Percentiles rank a stretch among this genome's conserved stretches.
phyloP scores from a whole-genome alignment of 139 green algal genomes.

The Coccomyxa sp. region DNA sequence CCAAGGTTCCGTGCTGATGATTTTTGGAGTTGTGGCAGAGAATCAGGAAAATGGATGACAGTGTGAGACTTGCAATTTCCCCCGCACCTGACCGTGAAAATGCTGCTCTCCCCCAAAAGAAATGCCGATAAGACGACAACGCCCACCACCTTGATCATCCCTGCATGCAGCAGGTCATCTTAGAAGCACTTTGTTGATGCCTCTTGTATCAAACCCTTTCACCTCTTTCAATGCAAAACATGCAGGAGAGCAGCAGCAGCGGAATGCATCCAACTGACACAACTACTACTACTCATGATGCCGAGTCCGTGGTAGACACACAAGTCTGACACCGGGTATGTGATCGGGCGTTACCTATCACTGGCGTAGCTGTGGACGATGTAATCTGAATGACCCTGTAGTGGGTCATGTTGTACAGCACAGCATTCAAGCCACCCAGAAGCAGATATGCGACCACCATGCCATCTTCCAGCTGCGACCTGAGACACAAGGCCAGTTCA shows the following conservation, averaged over 20 bases:
- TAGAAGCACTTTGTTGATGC: slow-evolving; percentile 1
- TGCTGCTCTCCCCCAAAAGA: slow-evolving; percentile 33
- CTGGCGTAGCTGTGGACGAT: slow-evolving; percentile 45
- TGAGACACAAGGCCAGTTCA: not conserved
- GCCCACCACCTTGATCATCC: slow-evolving; percentile 46
- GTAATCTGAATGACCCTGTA: slow-evolving; percentile 36
- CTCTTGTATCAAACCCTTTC: not conserved
- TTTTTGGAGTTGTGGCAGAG: not conserved
- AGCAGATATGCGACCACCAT: slow-evolving; percentile 8
- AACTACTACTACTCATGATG: not conserved
- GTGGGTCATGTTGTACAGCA: slow-evolving; percentile 35
- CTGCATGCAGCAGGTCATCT: slow-evolving; percentile 41
- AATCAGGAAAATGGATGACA: too few species aligned
- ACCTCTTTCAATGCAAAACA: not conserved
- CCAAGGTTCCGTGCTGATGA: not conserved
- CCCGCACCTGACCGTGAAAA: not conserved
- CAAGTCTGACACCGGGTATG: not conserved
- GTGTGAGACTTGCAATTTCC: too few species aligned
- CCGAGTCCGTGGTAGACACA: too few species aligned
- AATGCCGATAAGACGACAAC: slow-evolving; percentile 40
- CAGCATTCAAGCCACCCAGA: not conserved
- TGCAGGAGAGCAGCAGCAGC: not conserved
- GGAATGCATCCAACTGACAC: not conserved
- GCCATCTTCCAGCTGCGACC: not conserved
- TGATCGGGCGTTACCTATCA: slow-evolving; percentile 28